Conservation (phyloP, 2,329 filamentous ascomycete genomes). For the Pestalotiopsis fici region DNA sequence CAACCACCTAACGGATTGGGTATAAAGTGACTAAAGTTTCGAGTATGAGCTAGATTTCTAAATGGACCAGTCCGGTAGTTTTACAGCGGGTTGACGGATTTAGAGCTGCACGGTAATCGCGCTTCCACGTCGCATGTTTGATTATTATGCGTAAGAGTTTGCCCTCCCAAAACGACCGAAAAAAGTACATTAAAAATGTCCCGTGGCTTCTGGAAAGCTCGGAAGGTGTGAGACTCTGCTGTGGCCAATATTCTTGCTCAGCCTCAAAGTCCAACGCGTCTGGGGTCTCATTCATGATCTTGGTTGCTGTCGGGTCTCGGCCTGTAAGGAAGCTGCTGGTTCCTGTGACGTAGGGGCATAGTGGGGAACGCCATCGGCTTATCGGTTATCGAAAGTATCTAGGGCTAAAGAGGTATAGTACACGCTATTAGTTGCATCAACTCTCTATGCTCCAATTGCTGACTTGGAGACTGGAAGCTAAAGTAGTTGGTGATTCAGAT, state of each 20-base stretch:
- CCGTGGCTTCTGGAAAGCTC: not conserved
- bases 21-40: not conserved
- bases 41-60: not conserved
- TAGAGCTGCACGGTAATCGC: not conserved
- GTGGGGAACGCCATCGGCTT: not conserved
- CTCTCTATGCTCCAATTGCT: not conserved
- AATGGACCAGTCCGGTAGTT: not conserved
- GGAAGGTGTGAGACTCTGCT: not conserved
- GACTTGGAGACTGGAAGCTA: not conserved
- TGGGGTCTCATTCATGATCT: slow-evolving; percentile 5
- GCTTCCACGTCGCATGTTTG: not conserved
- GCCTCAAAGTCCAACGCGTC: slow-evolving; percentile 17
- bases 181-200: not conserved
- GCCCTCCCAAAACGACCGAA: not conserved
- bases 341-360: not conserved
- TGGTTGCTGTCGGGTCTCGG: not conserved
- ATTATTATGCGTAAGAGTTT: not conserved
- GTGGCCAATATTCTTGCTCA: slow-evolving; percentile 14
- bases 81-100: not conserved
- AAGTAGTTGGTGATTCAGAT: no score
- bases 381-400: not conserved
- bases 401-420: not conserved
- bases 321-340: not conserved
- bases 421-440: not conserved
- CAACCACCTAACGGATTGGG: not conserved